phyloP scores from a whole-genome alignment of 1,284 basidiomycete species.

The Apiotrichum akiyoshidainum region DNA sequence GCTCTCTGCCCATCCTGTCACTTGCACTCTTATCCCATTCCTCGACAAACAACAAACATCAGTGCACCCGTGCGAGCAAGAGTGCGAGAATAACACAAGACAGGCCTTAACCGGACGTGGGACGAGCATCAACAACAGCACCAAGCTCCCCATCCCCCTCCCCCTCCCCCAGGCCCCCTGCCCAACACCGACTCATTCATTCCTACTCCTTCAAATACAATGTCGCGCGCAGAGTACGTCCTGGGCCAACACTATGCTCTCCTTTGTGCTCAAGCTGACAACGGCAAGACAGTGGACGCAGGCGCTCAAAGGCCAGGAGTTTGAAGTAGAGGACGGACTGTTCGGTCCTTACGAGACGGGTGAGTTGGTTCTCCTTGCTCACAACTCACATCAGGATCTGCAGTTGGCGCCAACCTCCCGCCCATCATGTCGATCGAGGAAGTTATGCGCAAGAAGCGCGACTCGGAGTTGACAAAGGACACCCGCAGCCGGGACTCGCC shows the following conservation, averaged over 20 bases:
- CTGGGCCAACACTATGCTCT: not conserved
- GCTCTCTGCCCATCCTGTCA: too few species aligned
- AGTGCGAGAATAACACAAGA: not conserved
- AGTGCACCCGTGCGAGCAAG: too few species aligned
- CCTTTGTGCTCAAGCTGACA: not conserved
- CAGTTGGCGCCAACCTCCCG: not conserved
- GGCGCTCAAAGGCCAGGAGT: constrained; percentile 1
- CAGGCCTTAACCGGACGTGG: not conserved
- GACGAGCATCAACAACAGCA: not conserved
- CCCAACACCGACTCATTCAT: not conserved
- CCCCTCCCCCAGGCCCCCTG: too few species aligned
- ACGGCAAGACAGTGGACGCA: not conserved
- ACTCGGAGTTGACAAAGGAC: not conserved
- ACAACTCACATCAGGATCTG: not conserved
- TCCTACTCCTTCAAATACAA: not conserved
- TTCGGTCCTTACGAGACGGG: constrained; percentile 43
- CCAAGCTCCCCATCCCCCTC: not conserved
- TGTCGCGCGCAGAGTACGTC: not conserved
- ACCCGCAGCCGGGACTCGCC: too few species aligned
- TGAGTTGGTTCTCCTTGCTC: constrained; percentile 15
- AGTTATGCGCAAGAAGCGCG: not conserved
- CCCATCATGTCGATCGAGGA: not conserved
- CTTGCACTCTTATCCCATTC: too few species aligned
- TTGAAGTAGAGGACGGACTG: constrained; percentile 35
- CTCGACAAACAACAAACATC: too few species aligned